These are phyloP conservation scores for Trametes sanguinea DNA, from an alignment of 768 basidiomycete species.

Conservation along the genomic window DNA sequence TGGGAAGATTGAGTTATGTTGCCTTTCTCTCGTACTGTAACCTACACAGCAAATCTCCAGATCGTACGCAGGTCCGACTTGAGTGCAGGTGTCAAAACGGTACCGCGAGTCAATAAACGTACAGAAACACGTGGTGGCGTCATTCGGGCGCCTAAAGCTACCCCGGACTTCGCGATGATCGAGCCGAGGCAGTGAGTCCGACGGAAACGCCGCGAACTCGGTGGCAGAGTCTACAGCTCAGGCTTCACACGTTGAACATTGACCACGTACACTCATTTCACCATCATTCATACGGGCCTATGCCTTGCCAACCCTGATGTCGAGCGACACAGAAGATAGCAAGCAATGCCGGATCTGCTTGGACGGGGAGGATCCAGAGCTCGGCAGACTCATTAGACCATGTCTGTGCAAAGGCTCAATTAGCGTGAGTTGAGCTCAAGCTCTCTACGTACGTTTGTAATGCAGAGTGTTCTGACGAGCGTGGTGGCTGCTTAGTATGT, in stretches of 20 bases:
- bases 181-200: neutral
- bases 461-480: too few species aligned
- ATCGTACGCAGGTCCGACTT: too few species aligned
- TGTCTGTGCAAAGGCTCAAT: slow-evolving; percentile 82
- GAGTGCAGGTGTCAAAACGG: too few species aligned
- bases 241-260: neutral
- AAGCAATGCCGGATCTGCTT: slow-evolving; percentile 87
- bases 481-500: slow-evolving; percentile 53
- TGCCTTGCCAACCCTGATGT: neutral
- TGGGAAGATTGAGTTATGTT: too few species aligned
- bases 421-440: slow-evolving; percentile 44
- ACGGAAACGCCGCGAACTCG: neutral
- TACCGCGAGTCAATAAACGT: too few species aligned
- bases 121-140: neutral
- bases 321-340: slow-evolving; percentile 34
- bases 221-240: too few species aligned
- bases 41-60: too few species aligned
- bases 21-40: too few species aligned
- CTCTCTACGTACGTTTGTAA: too few species aligned
- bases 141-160: neutral
- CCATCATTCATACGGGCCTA: neutral
- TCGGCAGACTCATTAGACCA: slow-evolving; percentile 81
- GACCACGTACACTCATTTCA: neutral
- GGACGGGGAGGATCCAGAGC: slow-evolving; percentile 60
- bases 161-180: neutral